These are phyloP conservation scores for Yamadazyma songkhlaensis DNA, from an alignment of 1,139 yeast genomes.

Conservation along the genomic window DNA sequence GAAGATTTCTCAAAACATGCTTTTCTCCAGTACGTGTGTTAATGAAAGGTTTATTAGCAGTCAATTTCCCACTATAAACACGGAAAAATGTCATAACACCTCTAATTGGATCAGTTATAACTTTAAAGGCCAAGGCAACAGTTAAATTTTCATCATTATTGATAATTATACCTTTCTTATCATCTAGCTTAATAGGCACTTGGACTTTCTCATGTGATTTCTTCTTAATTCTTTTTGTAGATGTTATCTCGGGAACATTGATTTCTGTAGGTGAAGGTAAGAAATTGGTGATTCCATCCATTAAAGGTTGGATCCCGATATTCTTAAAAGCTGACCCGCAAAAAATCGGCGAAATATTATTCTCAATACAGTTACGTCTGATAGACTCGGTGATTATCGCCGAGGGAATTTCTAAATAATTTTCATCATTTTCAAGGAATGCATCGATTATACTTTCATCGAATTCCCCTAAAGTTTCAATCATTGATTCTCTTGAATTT, in stretches of 20 bases:
- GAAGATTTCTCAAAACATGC: conserved; percentile 62
- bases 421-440: conserved; percentile 68
- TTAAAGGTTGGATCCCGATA: conserved; percentile 90
- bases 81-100: conserved; percentile 86
- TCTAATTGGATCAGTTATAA: conserved; percentile 76
- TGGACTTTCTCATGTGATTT: conserved; percentile 15
- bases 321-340: conserved; percentile 94
- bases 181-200: conserved; percentile 37
- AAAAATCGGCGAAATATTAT: conserved; percentile 69
- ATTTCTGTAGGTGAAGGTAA: conserved; percentile 82
- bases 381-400: conserved; percentile 54
- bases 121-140: conserved; percentile 89
- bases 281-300: conserved; percentile 76
- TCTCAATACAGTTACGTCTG: conserved; percentile 56
- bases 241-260: conserved; percentile 51
- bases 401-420: conserved; percentile 63
- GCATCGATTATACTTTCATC: conserved; percentile 77
- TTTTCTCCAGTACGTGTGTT: conserved; percentile 72
- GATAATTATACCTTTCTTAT: conserved; percentile 47
- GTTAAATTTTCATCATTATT: conserved; percentile 57
- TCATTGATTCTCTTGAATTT: conserved; percentile 67
- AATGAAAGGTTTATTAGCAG: conserved; percentile 56
- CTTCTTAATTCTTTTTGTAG: conserved; percentile 11
- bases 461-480: conserved; percentile 79
- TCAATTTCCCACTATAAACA: conserved; percentile 78